Evolutionary conservation across 129 eudicot species (phyloP), one percentile per base, ranked within the genome.

Genomic region (Flaveria trinervia): DNA sequence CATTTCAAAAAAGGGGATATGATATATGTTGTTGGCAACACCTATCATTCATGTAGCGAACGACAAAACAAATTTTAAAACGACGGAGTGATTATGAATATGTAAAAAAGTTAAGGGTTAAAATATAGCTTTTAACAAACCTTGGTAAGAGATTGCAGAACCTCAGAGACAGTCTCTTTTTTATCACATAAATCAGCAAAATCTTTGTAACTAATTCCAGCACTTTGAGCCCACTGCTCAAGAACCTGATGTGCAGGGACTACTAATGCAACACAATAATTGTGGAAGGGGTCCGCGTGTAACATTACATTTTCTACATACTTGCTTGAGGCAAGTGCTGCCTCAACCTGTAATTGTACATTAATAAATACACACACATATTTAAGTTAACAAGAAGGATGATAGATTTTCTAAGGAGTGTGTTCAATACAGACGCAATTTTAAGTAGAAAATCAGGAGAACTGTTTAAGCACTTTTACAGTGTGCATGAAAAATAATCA

Each of bases 201-300:
- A 71, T 87, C 85, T 1, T 62, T 71, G 77, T 78, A 89, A 74
- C 77, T 74, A 20, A 91, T 74, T 10, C 93, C 93, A 57, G 80
- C 77, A 62, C 73, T 88, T 76, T 81, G 54, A 39, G 96, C 98
- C 98, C 98, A 94, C 75, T 86, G 76, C 79, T 94, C 96, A 43
- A 94, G 90, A 77, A 76, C 93, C 70, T 78, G 97, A 39, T 65
- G 93, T 25, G 87, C 73, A 57, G 98, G 93, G 61, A 91, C 93
- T 26, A 94, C 88, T 52, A 94, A 81, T 52, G 96, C 97, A 18
- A 94, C 96, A 82, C 93, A 84, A 67, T 80, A 85, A 68, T 71
- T 91, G 83, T 91, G 98, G 90, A 82, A 89, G 72, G 98, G 98
- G 55, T 94, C 97, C 17, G 97, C 97, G 62, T 91, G 78, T 28